Evolutionary conservation across 768 basidiomycete genomes (phyloP), one percentile per base, ranked within the genome.

Genomic region (Suillus brevipes): DNA sequence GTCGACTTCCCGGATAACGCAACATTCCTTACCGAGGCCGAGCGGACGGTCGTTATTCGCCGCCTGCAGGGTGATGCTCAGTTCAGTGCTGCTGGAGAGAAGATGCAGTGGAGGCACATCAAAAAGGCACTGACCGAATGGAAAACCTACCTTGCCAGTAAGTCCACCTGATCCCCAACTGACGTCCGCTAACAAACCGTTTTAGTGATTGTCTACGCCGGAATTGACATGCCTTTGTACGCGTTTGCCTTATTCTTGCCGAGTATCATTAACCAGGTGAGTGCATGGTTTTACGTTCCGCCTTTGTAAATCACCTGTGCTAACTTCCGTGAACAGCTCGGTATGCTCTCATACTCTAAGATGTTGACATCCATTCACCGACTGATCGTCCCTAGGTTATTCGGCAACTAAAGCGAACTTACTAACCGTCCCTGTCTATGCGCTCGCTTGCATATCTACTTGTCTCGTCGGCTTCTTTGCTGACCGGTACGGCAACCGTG

Each of bases 1-100:
- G 87, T 91, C 69, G 92, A 93, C 72, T 94, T 93, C 77, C 91
- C 92, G 4, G 90, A 93, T 69, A 90, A 86, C 1, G 91, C 91
- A 34, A 89, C 83, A 68, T 93, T 92, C 79, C 80, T 94, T 7
- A 83, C 82, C n/a, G 88, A 90, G 68, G 83, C 78, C 3, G 91
- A 93, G 75, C 81, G 89, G 37, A 87, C 86, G 9, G 80, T 88
- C 23, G 82, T 91, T 60, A 81, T 92, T 61, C 82, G 86, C 28
- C 80, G 89, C 23, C 78, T 93, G 42, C 88, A 92, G 72, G 71
- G 75, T 14, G 89, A 91, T 71, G 82, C 86, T 66, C 87, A 90
- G 72, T 88, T 87, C 75, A 90, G 87, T 72, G 90, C 90, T 3
- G 89, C 84, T 6, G 90, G 90, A 31, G 90, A 92, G 74, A 77